Conservation (phyloP, 2,329 filamentous ascomycete species). For the Aspergillus cejpii region DNA sequence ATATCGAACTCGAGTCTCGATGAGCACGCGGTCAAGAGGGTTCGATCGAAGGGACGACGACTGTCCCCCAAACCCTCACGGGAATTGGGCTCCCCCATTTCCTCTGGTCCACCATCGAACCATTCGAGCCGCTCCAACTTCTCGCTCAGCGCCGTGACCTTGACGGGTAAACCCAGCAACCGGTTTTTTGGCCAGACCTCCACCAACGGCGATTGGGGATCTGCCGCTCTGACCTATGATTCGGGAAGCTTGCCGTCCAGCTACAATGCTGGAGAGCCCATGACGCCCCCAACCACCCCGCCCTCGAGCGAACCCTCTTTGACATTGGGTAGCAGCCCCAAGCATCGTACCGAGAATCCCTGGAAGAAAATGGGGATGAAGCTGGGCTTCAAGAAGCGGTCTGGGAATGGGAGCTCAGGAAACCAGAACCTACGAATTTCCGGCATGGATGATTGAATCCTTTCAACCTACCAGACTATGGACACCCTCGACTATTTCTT, state of each 20-base stretch:
- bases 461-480: conserved; percentile 2
- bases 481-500: conserved; percentile 1
- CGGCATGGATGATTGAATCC: conserved; percentile 21
- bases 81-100: conserved; percentile 25
- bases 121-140: conserved; percentile 26
- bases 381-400: conserved; percentile 40
- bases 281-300: conserved; percentile 48
- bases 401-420: conserved; percentile 19
- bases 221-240: conserved; percentile 42
- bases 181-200: conserved; percentile 34
- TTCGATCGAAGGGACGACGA: conserved; percentile 25
- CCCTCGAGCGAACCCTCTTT: conserved; percentile 39
- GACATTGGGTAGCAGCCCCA: conserved; percentile 32
- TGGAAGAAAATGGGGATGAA: conserved; percentile 51
- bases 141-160: conserved; percentile 27
- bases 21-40: conserved; percentile 25
- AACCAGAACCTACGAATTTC: conserved; percentile 23
- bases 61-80: conserved; percentile 30
- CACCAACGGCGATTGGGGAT: conserved; percentile 35
- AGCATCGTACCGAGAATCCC: conserved; percentile 41
- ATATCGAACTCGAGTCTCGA: conserved; percentile 27
- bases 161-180: conserved; percentile 30
- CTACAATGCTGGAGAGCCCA: conserved; percentile 38
- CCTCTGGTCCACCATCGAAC: conserved; percentile 21
- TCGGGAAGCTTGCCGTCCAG: conserved; percentile 40